Evolutionary conservation across 345 rosid species (phyloP).

Genomic region (Limnanthes douglasii): DNA sequence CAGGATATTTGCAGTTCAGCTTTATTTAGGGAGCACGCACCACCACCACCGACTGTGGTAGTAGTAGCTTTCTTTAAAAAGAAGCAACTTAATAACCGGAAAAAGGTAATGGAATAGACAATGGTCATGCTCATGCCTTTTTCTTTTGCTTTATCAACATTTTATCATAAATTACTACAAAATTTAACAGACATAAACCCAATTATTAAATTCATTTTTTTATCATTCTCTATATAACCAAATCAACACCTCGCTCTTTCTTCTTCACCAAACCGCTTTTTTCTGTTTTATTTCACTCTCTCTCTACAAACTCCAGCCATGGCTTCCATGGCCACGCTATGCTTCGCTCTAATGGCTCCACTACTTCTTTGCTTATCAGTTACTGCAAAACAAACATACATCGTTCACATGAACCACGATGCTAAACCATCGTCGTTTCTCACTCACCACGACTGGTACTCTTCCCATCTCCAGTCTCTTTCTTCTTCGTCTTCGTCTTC

Average conservation of each 20-base stretch:
- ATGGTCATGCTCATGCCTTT: conserved; percentile 13
- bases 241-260: conserved; percentile 13
- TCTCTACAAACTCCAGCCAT: conserved; percentile 3
- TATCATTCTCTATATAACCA: conserved; percentile 14
- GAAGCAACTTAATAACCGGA: no score
- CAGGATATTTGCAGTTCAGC: no score
- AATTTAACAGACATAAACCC: no score
- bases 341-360: conserved; percentile 6
- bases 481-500: conserved; percentile 17
- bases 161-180: no score
- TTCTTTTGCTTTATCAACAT: background rate
- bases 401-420: conserved; percentile 55
- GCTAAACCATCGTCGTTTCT: conserved; percentile 35
- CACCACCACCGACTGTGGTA: no score
- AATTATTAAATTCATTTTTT: no score
- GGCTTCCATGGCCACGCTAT: conserved; percentile 11
- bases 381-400: conserved; percentile 36
- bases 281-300: conserved; percentile 1
- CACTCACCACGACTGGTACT: conserved; percentile 66
- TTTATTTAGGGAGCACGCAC: no score
- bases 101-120: no score
- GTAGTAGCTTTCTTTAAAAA: no score
- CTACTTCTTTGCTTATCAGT: conserved; percentile 4
- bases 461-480: conserved; percentile 36
- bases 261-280: conserved; percentile 1